Conservation (phyloP, 2,329 filamentous ascomycete genomes). For the Aspergillus flavus region DNA sequence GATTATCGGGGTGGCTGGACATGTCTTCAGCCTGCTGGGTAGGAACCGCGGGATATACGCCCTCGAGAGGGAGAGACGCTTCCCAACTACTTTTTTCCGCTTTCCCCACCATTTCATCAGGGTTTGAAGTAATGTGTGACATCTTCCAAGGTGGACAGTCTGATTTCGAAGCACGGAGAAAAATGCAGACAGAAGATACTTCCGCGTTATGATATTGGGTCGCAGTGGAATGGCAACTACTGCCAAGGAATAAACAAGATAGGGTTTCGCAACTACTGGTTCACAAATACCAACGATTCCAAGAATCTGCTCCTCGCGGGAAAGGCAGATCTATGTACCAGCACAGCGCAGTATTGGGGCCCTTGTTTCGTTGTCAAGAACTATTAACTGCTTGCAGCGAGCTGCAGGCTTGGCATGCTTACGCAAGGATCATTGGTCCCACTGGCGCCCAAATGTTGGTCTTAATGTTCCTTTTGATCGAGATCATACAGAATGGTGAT, state of each 20-base stretch:
- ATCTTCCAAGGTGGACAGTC: constrained; percentile 2
- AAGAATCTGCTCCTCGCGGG: background rate
- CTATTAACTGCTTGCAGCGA: constrained; percentile 8
- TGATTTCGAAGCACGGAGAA: background rate
- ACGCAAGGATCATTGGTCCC: constrained; percentile 13
- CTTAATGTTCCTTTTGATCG: constrained; percentile 15
- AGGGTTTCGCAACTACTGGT: background rate
- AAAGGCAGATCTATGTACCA: background rate
- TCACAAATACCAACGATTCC: background rate
- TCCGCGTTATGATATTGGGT: background rate
- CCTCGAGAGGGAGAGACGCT: constrained; percentile 19
- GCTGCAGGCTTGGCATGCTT: constrained; percentile 10
- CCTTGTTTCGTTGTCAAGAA: background rate
- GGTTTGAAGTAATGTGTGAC: background rate
- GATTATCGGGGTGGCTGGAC: constrained; percentile 6
- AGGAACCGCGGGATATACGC: constrained; percentile 5
- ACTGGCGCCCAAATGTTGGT: background rate
- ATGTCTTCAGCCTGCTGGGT: background rate
- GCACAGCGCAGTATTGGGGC: background rate
- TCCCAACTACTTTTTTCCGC: constrained; percentile 8
- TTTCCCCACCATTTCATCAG: background rate
- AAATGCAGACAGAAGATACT: background rate
- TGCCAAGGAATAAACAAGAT: background rate
- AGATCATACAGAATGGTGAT: background rate
- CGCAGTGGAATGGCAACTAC: background rate